These are phyloP conservation scores for Cucumis hystrix DNA, from an alignment of 306 rosid genomes.

Conservation along the genomic window DNA sequence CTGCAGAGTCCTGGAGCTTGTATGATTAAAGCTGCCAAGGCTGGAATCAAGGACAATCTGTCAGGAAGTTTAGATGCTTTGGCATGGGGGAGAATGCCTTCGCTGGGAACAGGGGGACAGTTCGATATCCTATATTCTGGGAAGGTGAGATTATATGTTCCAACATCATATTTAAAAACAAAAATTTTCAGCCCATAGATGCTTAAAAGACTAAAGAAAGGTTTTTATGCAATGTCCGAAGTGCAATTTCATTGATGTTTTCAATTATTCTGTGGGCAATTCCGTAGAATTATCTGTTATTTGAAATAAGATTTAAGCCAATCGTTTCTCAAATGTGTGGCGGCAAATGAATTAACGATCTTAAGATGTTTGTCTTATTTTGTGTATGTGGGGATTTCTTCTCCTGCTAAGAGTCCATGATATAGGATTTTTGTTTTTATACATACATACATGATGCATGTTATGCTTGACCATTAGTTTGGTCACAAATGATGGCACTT, in stretches of 20 bases:
- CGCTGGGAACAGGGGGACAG: conserved; percentile 66
- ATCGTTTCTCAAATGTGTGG: neutral
- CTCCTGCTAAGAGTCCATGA: neutral
- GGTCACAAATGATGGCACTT: neutral
- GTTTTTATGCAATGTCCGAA: neutral
- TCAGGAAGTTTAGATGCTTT: conserved; percentile 65
- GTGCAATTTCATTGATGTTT: too few relatives aligned
- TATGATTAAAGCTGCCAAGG: conserved; percentile 86
- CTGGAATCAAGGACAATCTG: conserved; percentile 48
- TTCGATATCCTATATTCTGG: conserved; percentile 55
- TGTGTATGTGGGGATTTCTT: neutral
- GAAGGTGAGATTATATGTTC: conserved; percentile 29
- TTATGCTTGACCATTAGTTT: neutral
- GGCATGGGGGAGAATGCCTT: conserved; percentile 77
- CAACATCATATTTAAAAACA: neutral
- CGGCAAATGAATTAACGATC: neutral
- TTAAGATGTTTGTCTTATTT: neutral
- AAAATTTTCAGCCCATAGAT: neutral
- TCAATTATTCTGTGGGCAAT: neutral
- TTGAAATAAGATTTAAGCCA: neutral
- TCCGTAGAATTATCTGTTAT: neutral
- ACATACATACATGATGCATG: neutral
- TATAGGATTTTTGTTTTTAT: neutral
- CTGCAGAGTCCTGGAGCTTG: conserved; percentile 72
- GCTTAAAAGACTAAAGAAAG: neutral